Conservation (phyloP, 257 asterid species). For the Datura wrightii region DNA sequence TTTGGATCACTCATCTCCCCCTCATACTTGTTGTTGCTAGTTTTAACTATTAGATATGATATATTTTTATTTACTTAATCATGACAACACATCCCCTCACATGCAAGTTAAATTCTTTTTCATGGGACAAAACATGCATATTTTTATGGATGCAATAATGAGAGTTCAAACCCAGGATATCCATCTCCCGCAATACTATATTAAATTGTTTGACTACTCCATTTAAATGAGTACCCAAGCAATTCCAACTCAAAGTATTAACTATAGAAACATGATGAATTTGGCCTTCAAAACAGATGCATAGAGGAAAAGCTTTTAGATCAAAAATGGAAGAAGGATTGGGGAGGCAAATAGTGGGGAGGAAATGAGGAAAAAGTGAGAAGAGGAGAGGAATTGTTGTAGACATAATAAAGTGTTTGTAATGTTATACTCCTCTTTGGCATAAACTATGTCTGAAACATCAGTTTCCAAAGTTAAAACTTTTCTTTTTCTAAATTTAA, state of each 20-base stretch:
- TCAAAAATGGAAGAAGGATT: background rate
- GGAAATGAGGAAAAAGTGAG: background rate
- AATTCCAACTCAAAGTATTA: background rate
- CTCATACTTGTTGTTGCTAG: background rate
- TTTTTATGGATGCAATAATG: background rate
- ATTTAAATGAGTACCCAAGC: background rate
- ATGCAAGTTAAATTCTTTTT: background rate
- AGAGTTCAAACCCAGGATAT: constrained; percentile 1
- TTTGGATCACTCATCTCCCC: background rate
- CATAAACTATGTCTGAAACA: background rate
- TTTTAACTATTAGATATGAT: background rate
- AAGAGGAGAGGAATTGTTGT: background rate
- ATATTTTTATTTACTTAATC: background rate
- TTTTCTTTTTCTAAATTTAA: constrained; percentile 23
- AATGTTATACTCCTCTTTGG: background rate
- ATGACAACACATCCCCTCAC: constrained; percentile 13
- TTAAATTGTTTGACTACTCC: background rate
- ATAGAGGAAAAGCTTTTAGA: background rate
- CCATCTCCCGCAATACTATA: background rate
- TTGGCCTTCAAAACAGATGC: background rate
- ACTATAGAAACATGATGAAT: background rate
- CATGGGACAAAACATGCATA: background rate
- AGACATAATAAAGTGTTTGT: background rate
- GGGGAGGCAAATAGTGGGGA: background rate
- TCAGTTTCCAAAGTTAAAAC: background rate